Evolutionary conservation across 768 basidiomycete genomes (phyloP), one percentile per base, ranked within the genome.

Genomic region (Cyclocybe aegerita): DNA sequence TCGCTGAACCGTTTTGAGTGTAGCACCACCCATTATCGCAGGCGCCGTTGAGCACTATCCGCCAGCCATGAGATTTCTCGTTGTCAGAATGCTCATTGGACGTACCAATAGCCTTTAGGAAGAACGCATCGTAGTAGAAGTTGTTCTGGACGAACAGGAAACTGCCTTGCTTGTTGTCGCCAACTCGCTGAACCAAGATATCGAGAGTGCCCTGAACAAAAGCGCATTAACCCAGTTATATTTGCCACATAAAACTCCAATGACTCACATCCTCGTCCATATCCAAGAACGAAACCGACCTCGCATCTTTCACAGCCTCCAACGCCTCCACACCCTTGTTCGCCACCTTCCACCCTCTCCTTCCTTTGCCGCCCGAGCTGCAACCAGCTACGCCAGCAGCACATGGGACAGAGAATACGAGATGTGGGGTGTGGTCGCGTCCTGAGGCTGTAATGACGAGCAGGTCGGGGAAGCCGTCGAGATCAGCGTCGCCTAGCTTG

Each of bases 121-220:
- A 99, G 75, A 99, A 99, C 0, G 97, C 96, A 57, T 99, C 97
- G 63, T 94, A 94, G 61, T 96, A 98, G 61, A 95, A 91, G 66
- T 98, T 98, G 63, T 99, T 99, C 70, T 96, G 93, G 42, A 99
- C 74, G 62, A 99, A 96, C 4, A 82, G 61, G 12, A 91, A 70
- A 36, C 78, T 82, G 10, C 87, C 86, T 39, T 66, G 60, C 2
- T 80, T 79, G 45, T 83, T 81, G 4, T 71, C 70, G 1, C 93
- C 93, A 0, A 85, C 83, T 37, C 97, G 73, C 62, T 96, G 94
- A 0, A 98, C 78, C 67, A 97, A 76, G n/a, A 99, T 81, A 68
- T 99, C 97, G 32, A 98, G 72, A 3, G 78, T 78, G 0, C 96
- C 96, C 91, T 98, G 58, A 11, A 11, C 32, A 39, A 43, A 35